Conservation (phyloP, 2,329 filamentous ascomycete genomes). For the Claviceps africana region DNA sequence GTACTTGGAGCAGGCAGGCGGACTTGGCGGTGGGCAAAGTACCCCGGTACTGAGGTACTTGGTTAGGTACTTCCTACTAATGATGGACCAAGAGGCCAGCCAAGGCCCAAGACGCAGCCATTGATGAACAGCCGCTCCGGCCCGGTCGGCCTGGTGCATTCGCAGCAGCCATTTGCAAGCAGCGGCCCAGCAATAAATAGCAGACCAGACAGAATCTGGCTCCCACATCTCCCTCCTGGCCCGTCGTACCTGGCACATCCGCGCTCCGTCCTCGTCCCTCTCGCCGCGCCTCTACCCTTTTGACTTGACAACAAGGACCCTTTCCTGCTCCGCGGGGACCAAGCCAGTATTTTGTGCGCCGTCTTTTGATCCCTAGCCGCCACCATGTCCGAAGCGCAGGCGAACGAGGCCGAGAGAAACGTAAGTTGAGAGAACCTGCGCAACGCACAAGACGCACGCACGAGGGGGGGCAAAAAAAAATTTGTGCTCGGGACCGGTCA, state of each 20-base stretch:
- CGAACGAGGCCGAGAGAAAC: constrained; percentile 97
- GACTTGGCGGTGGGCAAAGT: no score
- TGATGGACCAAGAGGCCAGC: no score
- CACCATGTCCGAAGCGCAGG: constrained; percentile 77
- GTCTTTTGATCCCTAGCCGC: constrained; percentile 13
- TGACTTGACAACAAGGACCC: constrained; percentile 2
- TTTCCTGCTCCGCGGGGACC: constrained; percentile 13
- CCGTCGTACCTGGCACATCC: constrained; percentile 5
- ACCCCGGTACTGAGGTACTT: no score
- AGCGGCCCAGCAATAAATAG: constrained; percentile 1
- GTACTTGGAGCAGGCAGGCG: background rate
- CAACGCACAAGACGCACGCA: background rate
- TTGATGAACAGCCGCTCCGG: background rate
- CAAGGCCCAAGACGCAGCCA: no score
- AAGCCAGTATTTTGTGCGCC: constrained; percentile 12
- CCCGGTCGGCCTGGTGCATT: background rate
- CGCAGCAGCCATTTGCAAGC: no score
- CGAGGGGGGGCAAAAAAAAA: constrained; percentile 5
- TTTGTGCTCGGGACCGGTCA: constrained; percentile 7
- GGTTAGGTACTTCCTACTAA: no score
- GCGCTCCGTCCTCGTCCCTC: constrained; percentile 5
- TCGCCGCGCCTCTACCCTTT: constrained; percentile 8
- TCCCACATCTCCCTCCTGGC: constrained; percentile 15
- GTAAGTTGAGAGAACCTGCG: constrained; percentile 26
- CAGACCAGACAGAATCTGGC: constrained; percentile 7